Evolutionary conservation across 73 alveolate genomes (phyloP).

Genomic region (Uronychia binucleata): DNA sequence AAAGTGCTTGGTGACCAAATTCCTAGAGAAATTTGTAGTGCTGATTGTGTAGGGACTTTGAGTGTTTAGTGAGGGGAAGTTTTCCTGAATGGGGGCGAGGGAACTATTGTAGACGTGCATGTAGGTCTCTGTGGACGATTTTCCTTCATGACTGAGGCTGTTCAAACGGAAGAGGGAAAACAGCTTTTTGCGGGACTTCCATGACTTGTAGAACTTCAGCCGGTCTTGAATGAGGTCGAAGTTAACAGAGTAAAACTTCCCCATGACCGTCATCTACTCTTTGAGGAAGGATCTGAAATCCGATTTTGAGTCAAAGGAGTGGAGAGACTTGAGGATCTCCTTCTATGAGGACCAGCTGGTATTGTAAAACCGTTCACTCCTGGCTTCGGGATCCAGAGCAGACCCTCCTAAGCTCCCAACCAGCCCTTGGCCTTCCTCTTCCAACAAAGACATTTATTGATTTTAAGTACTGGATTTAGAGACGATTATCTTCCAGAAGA

Average conservation of each 20-base stretch:
- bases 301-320: not conserved
- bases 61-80: not conserved
- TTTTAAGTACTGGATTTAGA: no score
- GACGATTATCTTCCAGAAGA: no score
- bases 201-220: not conserved
- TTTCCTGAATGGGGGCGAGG: not conserved
- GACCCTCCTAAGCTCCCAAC: no score
- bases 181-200: not conserved
- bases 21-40: not conserved
- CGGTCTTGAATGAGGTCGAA: not conserved
- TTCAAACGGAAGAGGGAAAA: not conserved
- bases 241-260: not conserved
- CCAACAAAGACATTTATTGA: no score
- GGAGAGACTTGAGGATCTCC: not conserved
- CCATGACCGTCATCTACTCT: not conserved
- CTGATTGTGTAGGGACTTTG: not conserved
- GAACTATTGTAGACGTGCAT: not conserved
- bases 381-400: not conserved
- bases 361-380: not conserved
- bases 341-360: not conserved
- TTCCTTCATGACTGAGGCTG: not conserved
- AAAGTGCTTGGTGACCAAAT: not conserved
- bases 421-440: no score
- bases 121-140: not conserved
- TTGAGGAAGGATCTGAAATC: not conserved